Evolutionary conservation across 2,329 filamentous ascomycete species (phyloP).

Genomic region (Pseudocercospora macadamiae): DNA sequence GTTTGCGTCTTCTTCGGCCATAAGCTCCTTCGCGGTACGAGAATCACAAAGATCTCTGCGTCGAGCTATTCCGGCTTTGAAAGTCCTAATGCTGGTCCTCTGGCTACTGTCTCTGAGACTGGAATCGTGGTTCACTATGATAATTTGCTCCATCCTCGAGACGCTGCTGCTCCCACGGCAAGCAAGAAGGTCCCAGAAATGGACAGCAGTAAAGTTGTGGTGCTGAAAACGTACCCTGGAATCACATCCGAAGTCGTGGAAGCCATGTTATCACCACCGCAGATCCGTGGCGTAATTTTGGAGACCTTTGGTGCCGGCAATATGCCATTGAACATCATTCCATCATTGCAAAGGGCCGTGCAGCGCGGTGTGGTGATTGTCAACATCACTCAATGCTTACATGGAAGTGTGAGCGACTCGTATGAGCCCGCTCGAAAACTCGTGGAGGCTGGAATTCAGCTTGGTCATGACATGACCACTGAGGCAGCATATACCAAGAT

Average conservation of each 20-base stretch:
- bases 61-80: conserved; percentile 86
- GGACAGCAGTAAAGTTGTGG: conserved; percentile 86
- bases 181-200: conserved; percentile 50
- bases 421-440: conserved; percentile 60
- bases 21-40: conserved; percentile 84
- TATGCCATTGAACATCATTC: conserved; percentile 78
- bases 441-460: conserved; percentile 83
- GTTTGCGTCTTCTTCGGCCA: conserved; percentile 95
- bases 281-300: conserved; percentile 75
- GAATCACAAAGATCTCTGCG: conserved; percentile 84
- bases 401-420: conserved; percentile 42
- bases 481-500: conserved; percentile 91
- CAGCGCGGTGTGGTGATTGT: conserved; percentile 81
- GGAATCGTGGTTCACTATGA: conserved; percentile 57
- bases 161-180: conserved; percentile 41
- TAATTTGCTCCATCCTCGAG: conserved; percentile 58
- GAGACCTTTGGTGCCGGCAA: conserved; percentile 95
- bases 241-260: conserved; percentile 91
- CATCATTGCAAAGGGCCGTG: conserved; percentile 68
- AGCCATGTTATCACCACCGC: conserved; percentile 70
- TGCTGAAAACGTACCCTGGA: conserved; percentile 86
- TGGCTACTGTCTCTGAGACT: conserved; percentile 66
- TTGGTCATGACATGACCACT: conserved; percentile 84
- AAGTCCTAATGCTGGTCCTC: conserved; percentile 80
- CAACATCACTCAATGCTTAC: conserved; percentile 81